Base-by-base conservation (phyloP, 805 yeast species). In the Geotrichum ghanense region DNA sequence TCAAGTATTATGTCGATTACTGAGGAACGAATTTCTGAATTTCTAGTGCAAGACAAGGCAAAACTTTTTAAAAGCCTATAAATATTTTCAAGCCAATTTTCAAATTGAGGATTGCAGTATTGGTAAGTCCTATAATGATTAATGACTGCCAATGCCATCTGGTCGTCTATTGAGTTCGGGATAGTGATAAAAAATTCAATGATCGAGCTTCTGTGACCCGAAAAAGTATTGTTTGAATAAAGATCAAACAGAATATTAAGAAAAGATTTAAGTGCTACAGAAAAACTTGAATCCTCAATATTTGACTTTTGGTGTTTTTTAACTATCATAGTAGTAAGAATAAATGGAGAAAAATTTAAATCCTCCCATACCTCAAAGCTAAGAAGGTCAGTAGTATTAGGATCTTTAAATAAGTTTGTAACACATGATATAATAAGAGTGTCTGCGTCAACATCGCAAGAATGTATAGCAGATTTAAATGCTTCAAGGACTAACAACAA, bases 11-110 rank as follows among this genome's bases (percentile, higher is more conserved):
- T 40, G 34, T 52, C 55, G 12, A 74, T 53, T 22, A 64, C 51
- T 10, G 59, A 62, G 0, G 66, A 49, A 45, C 70, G 61, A 0
- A 64, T 62, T 3, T 50, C 45, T 12, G 48, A 42, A 39, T 25
- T 26, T 17, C 25, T 17, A n/a, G 50, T 37, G 3, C 50, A 45
- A 23, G 56, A 56, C 54, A 61, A 56, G 55, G 65, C 71, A 54
- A 75, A 78, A 4, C 66, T 62, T n/a, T 66, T 62, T 26, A 80
- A 58, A 1, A 81, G 53, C 24, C 61, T 59, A 4, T 60, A 58
- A 35, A 76, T 63, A 51, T 75, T 75, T 1, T 61, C 66, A 42
- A 63, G 62, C 85, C 88, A 81, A 7, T 68, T 59, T 0, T 71
- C 65, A 25, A 72, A 61, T 4, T 78, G 58, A 10, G 78, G 74